Evolutionary conservation across 108 stramenopile genomes (phyloP).

Genomic region (Fragilaria crotonensis): DNA sequence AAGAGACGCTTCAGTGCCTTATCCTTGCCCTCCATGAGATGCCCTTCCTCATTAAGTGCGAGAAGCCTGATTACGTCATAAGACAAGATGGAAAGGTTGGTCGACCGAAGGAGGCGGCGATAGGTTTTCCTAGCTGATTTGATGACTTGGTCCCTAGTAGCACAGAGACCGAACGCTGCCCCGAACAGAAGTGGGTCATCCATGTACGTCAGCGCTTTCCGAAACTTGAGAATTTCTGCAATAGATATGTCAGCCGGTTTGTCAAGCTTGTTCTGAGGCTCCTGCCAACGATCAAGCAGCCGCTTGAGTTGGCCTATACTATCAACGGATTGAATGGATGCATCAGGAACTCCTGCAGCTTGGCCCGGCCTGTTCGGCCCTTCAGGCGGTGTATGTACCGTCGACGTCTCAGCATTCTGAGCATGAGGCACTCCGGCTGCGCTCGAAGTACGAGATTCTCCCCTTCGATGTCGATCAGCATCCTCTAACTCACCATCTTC

Average conservation of each 20-base stretch:
- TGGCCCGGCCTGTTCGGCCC: background rate
- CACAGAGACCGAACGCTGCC: conserved; percentile 62
- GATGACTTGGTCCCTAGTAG: conserved; percentile 52
- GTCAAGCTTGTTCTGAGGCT: conserved; percentile 53
- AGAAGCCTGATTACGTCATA: conserved; percentile 43
- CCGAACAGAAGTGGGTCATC: conserved; percentile 60
- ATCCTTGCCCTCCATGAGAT: conserved; percentile 32
- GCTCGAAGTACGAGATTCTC: background rate
- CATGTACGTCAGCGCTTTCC: conserved; percentile 60
- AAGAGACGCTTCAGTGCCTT: conserved; percentile 37
- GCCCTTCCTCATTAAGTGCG: conserved; percentile 34
- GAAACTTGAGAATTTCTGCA: conserved; percentile 58
- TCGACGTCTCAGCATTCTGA: background rate
- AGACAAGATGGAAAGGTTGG: conserved; percentile 16
- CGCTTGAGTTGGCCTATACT: conserved; percentile 30
- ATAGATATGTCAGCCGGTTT: conserved; percentile 24
- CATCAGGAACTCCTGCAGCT: background rate
- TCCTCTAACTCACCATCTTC: background rate
- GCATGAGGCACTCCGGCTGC: background rate
- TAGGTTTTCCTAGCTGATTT: conserved; percentile 52
- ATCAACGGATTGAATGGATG: background rate
- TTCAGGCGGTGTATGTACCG: no score
- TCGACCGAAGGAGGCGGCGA: conserved; percentile 31
- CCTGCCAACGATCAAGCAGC: conserved; percentile 67
- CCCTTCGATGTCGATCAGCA: background rate